A percentile compares a stretch with the other conserved stretches of the same genome.
These are phyloP conservation scores for Durotheca rogersii DNA, from an alignment of 495 filamentous ascomycete species.

Conservation along the genomic window DNA sequence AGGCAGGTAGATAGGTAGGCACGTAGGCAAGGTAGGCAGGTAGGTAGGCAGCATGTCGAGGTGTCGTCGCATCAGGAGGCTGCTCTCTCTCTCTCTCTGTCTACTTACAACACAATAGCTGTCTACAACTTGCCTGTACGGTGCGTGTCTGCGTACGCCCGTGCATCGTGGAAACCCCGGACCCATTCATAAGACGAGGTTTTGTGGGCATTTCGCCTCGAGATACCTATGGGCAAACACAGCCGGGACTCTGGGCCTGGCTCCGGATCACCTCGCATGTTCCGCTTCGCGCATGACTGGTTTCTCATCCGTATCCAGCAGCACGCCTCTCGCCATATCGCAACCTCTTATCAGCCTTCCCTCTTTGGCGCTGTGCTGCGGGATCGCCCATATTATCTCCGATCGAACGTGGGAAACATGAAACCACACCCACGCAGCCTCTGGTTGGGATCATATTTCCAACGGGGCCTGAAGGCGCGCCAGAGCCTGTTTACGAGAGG, in stretches of 20 bases:
- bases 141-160: conserved; percentile 16
- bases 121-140: conserved; percentile 16
- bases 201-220: conserved; percentile 19
- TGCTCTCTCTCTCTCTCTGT: background rate
- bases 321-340: background rate
- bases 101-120: background rate
- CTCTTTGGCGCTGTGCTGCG: conserved; percentile 16
- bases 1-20: no score
- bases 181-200: conserved; percentile 23
- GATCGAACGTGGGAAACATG: conserved; percentile 26
- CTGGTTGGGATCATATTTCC: conserved; percentile 26
- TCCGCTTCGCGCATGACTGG: conserved; percentile 18
- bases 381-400: conserved; percentile 23
- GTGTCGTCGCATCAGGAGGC: conserved; percentile 18
- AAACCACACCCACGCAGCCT: conserved; percentile 15
- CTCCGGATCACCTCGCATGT: conserved; percentile 25
- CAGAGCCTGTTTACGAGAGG: conserved; percentile 30
- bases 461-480: conserved; percentile 18
- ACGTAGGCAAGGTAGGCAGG: no score
- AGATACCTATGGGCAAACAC: conserved; percentile 22
- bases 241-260: no score
- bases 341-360: conserved; percentile 10
- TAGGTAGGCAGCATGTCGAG: conserved; percentile 28
- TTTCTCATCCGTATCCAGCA: conserved; percentile 14
- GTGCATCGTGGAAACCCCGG: conserved; percentile 25